A percentile compares a stretch with the other conserved stretches of the same genome.
phyloP scores from a whole-genome alignment of 1,284 basidiomycete genomes.

The Heterobasidion irregulare region DNA sequence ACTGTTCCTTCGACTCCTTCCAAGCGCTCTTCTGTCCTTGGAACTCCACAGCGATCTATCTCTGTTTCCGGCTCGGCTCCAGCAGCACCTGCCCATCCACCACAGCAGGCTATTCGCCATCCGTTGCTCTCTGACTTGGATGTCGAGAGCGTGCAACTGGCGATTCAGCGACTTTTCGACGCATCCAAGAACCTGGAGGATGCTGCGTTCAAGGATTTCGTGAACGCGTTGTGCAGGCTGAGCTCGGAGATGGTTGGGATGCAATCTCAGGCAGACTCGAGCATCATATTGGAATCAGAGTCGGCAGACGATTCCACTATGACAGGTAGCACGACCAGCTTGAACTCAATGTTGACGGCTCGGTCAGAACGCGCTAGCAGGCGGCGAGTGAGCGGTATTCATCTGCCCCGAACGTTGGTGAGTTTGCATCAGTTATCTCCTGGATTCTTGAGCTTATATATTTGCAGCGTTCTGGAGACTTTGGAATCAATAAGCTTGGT shows the following conservation, averaged over 20 bases:
- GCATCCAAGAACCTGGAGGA: constrained; percentile 80
- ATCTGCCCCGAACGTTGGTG: constrained; percentile 69
- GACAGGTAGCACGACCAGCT: constrained; percentile 10
- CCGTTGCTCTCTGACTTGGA: constrained; percentile 71
- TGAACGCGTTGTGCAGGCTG: constrained; percentile 76
- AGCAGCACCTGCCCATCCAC: constrained; percentile 2
- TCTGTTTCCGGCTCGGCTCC: constrained; percentile 2
- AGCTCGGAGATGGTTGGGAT: constrained; percentile 88
- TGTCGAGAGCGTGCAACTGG: constrained; percentile 58
- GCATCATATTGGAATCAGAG: constrained; percentile 25
- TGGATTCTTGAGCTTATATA: background rate
- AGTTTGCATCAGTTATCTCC: constrained; percentile 17
- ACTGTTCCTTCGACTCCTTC: constrained; percentile 16
- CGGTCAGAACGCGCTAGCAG: constrained; percentile 42
- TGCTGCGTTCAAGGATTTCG: constrained; percentile 73
- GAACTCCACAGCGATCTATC: constrained; percentile 1
- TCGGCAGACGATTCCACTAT: constrained; percentile 31
- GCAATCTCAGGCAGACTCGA: constrained; percentile 38
- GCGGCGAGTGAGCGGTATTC: constrained; percentile 78
- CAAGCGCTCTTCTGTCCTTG: constrained; percentile 1
- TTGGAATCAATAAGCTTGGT: constrained; percentile 82
- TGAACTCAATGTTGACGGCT: constrained; percentile 29
- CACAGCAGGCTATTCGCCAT: constrained; percentile 29
- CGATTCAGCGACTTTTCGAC: constrained; percentile 80
- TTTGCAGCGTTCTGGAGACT: constrained; percentile 66